A percentile compares a stretch with the other conserved stretches of the same genome.
Conservation (phyloP, 352 stramenopile genomes). For the Phytophthora parvispora region DNA sequence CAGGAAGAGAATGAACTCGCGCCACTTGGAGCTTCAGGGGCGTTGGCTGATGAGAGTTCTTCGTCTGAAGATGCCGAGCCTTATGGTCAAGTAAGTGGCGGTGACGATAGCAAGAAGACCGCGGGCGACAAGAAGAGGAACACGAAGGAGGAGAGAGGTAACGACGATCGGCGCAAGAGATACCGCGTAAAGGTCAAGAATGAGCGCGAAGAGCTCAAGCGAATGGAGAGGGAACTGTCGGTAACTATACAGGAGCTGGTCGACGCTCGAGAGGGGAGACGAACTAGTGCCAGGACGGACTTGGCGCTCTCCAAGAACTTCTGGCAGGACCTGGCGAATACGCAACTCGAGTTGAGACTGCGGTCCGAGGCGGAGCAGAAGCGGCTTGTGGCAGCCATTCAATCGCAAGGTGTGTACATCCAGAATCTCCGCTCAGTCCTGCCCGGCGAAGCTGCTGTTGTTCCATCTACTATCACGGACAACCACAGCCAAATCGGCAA, state of each 20-base stretch:
- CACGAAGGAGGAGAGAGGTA: background rate
- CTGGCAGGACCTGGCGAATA: slow-evolving; percentile 6
- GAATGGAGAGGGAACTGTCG: slow-evolving; percentile 7
- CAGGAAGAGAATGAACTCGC: too few species aligned
- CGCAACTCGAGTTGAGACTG: background rate
- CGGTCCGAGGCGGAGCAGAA: slow-evolving; percentile 19
- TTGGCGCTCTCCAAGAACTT: background rate
- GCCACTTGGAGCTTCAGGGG: too few species aligned
- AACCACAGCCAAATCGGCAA: background rate
- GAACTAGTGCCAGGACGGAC: background rate
- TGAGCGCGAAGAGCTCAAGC: slow-evolving; percentile 16
- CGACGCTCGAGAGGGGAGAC: background rate
- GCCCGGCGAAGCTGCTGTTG: too few species aligned
- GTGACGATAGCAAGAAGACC: background rate
- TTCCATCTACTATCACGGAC: background rate
- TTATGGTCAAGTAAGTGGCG: background rate
- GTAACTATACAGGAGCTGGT: background rate
- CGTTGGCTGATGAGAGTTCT: too few species aligned
- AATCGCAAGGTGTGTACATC: slow-evolving; percentile 10
- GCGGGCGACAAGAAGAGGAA: background rate
- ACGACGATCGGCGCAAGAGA: slow-evolving; percentile 3
- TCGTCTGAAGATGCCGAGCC: background rate
- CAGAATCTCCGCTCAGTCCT: slow-evolving; percentile 2
- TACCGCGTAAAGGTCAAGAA: slow-evolving; percentile 18
- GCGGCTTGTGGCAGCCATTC: background rate